Percentiles rank a stretch among this genome's conserved stretches.
Conservation (phyloP, 441 rosid genomes). For the Pelargonium australe region DNA sequence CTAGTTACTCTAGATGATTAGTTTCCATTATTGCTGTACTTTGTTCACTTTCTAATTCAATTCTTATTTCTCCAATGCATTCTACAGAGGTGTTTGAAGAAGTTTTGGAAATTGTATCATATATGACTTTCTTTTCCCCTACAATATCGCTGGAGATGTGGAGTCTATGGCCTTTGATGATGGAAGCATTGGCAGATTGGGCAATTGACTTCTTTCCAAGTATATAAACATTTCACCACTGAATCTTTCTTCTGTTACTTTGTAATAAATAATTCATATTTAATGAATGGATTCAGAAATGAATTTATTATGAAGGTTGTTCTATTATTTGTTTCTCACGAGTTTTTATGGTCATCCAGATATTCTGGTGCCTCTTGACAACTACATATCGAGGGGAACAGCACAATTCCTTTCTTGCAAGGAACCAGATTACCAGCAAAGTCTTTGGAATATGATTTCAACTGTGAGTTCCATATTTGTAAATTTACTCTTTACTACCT, state of each 20-base stretch:
- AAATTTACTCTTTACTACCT: constrained; percentile 3
- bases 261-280: background rate
- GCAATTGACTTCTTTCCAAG: constrained; percentile 97
- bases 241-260: background rate
- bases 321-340: constrained; percentile 18
- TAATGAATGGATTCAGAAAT: background rate
- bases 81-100: constrained; percentile 96
- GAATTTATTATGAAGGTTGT: background rate
- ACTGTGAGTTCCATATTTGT: constrained; percentile 45
- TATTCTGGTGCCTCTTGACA: constrained; percentile 89
- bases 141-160: constrained; percentile 93
- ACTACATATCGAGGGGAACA: constrained; percentile 86
- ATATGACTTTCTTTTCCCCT: constrained; percentile 94
- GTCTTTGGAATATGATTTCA: constrained; percentile 88
- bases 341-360: constrained; percentile 39
- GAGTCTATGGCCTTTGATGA: constrained; percentile 95
- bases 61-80: constrained; percentile 11
- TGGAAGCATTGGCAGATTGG: constrained; percentile 91
- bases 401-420: constrained; percentile 73
- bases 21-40: background rate
- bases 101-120: constrained; percentile 91
- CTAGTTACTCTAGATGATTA: too few relatives aligned
- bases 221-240: constrained; percentile 30
- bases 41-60: too few relatives aligned
- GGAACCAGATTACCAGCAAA: constrained; percentile 91